phyloP scores from a whole-genome alignment of 352 stramenopile species.

The Pythium aphanidermatum region DNA sequence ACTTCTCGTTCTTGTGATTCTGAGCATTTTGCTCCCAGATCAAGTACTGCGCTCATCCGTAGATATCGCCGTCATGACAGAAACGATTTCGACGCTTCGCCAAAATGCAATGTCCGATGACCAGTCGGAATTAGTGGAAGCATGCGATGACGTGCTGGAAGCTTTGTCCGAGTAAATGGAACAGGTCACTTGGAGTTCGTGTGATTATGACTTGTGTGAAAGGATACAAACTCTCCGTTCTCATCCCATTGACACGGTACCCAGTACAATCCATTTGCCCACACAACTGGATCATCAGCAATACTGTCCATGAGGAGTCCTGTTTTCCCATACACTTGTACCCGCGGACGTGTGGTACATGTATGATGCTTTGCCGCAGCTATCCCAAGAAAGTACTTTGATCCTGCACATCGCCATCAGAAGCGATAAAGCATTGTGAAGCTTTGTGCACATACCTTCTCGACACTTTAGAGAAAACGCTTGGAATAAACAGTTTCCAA shows the following conservation, averaged over 20 bases:
- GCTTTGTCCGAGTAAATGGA: too few species aligned
- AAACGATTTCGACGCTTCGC: conserved; percentile 4
- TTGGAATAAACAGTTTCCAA: conserved; percentile 8
- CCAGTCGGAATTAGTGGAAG: too few species aligned
- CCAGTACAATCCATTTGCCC: conserved; percentile 44
- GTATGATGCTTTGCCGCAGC: too few species aligned
- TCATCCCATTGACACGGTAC: conserved; percentile 39
- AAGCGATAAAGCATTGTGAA: background rate
- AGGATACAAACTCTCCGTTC: conserved; percentile 22
- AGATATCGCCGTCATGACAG: background rate
- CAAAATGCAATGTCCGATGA: background rate
- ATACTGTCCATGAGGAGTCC: conserved; percentile 36
- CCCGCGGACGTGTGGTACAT: conserved; percentile 25
- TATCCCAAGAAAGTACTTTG: conserved; percentile 7
- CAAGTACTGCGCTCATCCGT: conserved; percentile 1
- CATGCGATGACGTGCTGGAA: too few species aligned
- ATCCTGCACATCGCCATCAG: background rate
- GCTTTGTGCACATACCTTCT: conserved; percentile 3
- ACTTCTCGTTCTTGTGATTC: conserved; percentile 8
- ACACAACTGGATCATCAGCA: conserved; percentile 15
- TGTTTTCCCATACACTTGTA: conserved; percentile 47
- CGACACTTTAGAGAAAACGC: conserved; percentile 9
- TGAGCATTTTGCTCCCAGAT: conserved; percentile 7
- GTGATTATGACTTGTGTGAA: conserved; percentile 2
- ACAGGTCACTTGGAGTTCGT: background rate